Base-by-base conservation (phyloP, 805 yeast genomes). In the Starmerella apicola region DNA sequence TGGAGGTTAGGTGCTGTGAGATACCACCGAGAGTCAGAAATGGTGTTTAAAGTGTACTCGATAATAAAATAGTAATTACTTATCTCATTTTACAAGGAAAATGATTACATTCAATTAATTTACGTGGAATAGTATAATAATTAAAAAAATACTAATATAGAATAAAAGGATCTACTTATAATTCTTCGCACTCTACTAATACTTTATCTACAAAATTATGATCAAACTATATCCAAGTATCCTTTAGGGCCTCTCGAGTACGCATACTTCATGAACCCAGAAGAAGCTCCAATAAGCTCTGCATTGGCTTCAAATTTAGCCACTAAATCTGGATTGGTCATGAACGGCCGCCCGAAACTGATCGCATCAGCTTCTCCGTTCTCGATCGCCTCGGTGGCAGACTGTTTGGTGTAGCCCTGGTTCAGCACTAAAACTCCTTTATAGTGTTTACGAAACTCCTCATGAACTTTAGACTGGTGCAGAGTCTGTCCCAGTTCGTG, bases 261-360 rank as follows among this genome's bases (percentile, higher is more conserved):
- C 56, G 72, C 72, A 13, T 67, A 62, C 21, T 49, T 44, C 51
- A 75, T 59, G 7, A 13, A 12, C 8, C 15, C 15, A 22, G n/a
- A 9, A 7, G 24, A 16, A n/a, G n/a, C 7, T 7, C 6, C 49
- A 43, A 8, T 44, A 71, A 52, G 29, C 66, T 65, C 30, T 54
- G 15, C 39, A 31, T 66, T 67, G 28, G 66, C 54, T 45, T 61
- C 57, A 30, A 74, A 40, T 46, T 74, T 59, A 12, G 57, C 50
- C 18, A 64, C 67, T 23, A 74, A 52, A 51, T 74, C 79, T 1
- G 78, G 78, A 57, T 73, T 74, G 19, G 75, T 54, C 35, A 69
- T 64, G 52, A 62, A 71, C 39, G 56, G 58, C 44, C 77, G 64
- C 20, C 76, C 76, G 46, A 64, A 57, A 2, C 64, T 69, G 25